A percentile compares a stretch with the other conserved stretches of the same genome.
These are phyloP conservation scores for Alopecurus myosuroides DNA, from an alignment of 176 grass and related monocot species.

Conservation along the genomic window DNA sequence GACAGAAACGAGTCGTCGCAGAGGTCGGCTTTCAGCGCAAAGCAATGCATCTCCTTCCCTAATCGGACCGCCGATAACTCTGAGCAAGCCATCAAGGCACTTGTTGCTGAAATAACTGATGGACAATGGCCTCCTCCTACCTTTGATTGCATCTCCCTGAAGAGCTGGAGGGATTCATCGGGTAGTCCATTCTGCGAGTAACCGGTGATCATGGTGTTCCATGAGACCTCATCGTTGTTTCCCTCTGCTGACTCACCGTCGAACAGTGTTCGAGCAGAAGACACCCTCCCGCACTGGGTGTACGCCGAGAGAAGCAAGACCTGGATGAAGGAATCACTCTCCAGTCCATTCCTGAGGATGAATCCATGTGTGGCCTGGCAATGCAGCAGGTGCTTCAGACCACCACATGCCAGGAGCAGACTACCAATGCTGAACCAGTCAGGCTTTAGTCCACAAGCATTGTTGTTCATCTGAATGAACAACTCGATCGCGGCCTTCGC, in stretches of 20 bases:
- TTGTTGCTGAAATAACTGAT: slow-evolving; percentile 39
- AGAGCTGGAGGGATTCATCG: slow-evolving; percentile 35
- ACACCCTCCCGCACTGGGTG: slow-evolving; percentile 30
- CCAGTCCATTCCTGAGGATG: slow-evolving; percentile 57
- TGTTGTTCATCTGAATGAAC: slow-evolving; percentile 33
- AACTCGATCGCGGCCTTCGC: slow-evolving; percentile 21
- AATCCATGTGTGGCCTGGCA: slow-evolving; percentile 52
- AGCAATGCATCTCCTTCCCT: slow-evolving; percentile 58
- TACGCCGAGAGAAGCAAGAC: slow-evolving; percentile 52
- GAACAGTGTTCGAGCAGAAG: slow-evolving; percentile 28
- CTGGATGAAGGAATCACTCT: slow-evolving; percentile 45
- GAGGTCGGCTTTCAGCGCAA: slow-evolving; percentile 31
- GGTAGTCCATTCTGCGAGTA: slow-evolving; percentile 48
- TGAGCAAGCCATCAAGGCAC: slow-evolving; percentile 55
- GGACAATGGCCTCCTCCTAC: not conserved
- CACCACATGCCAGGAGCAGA: slow-evolving; percentile 45
- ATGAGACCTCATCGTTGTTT: slow-evolving; percentile 18
- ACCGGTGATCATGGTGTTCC: slow-evolving; percentile 61
- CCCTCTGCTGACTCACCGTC: slow-evolving; percentile 21
- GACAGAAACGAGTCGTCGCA: slow-evolving; percentile 36
- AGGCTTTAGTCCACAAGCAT: slow-evolving; percentile 19
- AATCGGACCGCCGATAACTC: slow-evolving; percentile 38
- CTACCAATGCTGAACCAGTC: slow-evolving; percentile 64
- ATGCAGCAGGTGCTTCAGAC: slow-evolving; percentile 31
- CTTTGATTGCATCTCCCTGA: slow-evolving; percentile 36